Percentiles rank a stretch among this genome's conserved stretches.
Evolutionary conservation across 2,329 filamentous ascomycete species (phyloP).

Genomic region (Alternaria dauci): DNA sequence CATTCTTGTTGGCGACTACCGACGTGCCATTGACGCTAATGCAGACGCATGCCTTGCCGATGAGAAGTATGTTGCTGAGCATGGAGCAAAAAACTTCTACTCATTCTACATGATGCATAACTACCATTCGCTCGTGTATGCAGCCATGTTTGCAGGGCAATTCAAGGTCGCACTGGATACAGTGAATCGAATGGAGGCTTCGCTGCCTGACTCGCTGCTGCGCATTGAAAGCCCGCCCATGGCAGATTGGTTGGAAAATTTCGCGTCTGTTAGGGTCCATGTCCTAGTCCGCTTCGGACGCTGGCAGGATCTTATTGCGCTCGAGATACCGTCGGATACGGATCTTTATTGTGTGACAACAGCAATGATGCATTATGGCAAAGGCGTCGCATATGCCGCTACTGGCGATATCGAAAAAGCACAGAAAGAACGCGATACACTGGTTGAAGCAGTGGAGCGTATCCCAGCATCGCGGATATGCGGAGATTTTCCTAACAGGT

Average conservation of each 20-base stretch:
- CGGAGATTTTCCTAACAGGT: slow-evolving; percentile 71
- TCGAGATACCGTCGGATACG: slow-evolving; percentile 65
- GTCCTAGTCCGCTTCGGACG: slow-evolving; percentile 75
- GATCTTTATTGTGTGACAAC: slow-evolving; percentile 74
- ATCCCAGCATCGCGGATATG: slow-evolving; percentile 67
- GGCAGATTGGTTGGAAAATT: slow-evolving; percentile 79
- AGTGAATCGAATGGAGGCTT: slow-evolving; percentile 65
- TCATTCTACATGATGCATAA: slow-evolving; percentile 78
- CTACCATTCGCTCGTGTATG: slow-evolving; percentile 78
- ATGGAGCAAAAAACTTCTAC: slow-evolving; percentile 75
- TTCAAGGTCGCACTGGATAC: slow-evolving; percentile 69
- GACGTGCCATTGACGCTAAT: slow-evolving; percentile 72
- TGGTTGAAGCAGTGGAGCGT: slow-evolving; percentile 59
- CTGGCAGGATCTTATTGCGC: slow-evolving; percentile 71
- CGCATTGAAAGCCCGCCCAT: slow-evolving; percentile 73
- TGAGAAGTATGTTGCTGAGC: slow-evolving; percentile 67
- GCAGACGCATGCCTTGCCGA: slow-evolving; percentile 72
- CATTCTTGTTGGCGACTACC: slow-evolving; percentile 75
- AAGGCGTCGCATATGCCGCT: slow-evolving; percentile 71
- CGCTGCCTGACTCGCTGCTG: slow-evolving; percentile 70
- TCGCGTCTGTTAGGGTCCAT: slow-evolving; percentile 72
- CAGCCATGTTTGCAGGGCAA: slow-evolving; percentile 78
- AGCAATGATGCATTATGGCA: slow-evolving; percentile 73
- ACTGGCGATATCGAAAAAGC: slow-evolving; percentile 65
- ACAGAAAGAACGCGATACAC: slow-evolving; percentile 59